These are phyloP conservation scores for Trypanosoma conorhini DNA, from an alignment of 208 protist species.

Conservation along the genomic window DNA sequence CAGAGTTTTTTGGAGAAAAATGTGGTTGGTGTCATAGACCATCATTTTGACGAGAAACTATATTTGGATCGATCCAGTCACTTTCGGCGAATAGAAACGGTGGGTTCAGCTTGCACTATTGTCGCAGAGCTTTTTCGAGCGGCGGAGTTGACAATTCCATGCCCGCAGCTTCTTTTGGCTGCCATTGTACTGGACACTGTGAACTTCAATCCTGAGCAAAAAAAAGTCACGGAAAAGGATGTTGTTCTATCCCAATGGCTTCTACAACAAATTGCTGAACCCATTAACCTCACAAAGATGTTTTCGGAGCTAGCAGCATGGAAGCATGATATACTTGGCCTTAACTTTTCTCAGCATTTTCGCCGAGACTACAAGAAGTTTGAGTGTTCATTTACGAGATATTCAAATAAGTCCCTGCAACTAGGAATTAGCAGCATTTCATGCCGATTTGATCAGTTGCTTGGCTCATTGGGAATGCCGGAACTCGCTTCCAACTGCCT, in stretches of 20 bases:
- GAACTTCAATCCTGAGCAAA: slow-evolving; percentile 75
- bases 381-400: slow-evolving; percentile 31
- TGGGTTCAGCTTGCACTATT: slow-evolving; percentile 82
- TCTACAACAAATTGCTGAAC: slow-evolving; percentile 5
- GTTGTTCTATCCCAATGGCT: slow-evolving; percentile 57
- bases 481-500: slow-evolving; percentile 34
- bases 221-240: slow-evolving; percentile 78
- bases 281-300: slow-evolving; percentile 23
- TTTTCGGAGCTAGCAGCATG: slow-evolving; percentile 62
- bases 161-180: slow-evolving; percentile 54
- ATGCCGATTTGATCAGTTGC: slow-evolving; percentile 59
- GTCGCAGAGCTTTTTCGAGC: slow-evolving; percentile 61
- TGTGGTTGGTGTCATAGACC: slow-evolving; percentile 80
- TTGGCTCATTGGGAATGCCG: slow-evolving; percentile 29
- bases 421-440: slow-evolving; percentile 80
- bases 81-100: slow-evolving; percentile 50
- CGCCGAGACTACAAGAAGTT: slow-evolving; percentile 85
- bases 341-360: slow-evolving; percentile 71
- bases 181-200: slow-evolving; percentile 84
- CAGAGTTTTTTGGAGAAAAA: slow-evolving; percentile 35
- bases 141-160: slow-evolving; percentile 40
- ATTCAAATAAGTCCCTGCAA: slow-evolving; percentile 17
- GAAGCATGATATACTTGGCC: slow-evolving; percentile 76
- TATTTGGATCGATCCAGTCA: slow-evolving; percentile 35
- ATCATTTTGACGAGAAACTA: slow-evolving; percentile 79